Evolutionary conservation across 2,329 filamentous ascomycete species (phyloP), one percentile per base, ranked within the genome.

Genomic region (Ascochyta viciae-villosae): DNA sequence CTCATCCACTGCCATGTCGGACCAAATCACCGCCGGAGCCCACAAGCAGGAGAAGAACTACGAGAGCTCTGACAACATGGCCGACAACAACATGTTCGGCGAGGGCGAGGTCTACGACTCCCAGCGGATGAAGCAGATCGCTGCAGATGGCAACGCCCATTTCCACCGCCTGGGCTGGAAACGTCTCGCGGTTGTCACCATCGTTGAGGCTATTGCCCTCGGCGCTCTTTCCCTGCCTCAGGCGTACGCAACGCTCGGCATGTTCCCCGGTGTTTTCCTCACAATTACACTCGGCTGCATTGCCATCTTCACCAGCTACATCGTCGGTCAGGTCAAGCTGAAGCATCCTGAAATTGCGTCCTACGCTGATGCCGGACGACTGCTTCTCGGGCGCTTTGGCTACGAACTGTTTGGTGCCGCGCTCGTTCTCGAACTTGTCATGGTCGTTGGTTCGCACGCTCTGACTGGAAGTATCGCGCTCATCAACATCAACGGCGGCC

Each of bases 131-230:
- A 60, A 60, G 53, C 57, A 60, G 45, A 60, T 60, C 6, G 57
- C 57, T 31, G 51, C 50, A 45, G 57, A 56, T 49, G 57, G 57
- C 5, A 46, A 57, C 46, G 57, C 57, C 27, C 57, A 60, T 40
- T 60, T 60, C 53, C 57, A 60, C 33, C 57, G 57, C 23, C 40
- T 60, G 52, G 57, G 57, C 34, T 60, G 57, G 57, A 60, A 60
- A 42, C 57, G 57, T 34, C 57, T 60, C n/a, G 57, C 57, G 37
- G 57, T 60, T 26, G 53, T 60, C 45, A 60, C 57, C 31, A 60
- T 60, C 8, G 57, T 60, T n/a, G 57, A 60, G 37, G 57, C 57
- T 6, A 60, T 60, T 15, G 57, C 57, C 6, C 57, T 60, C 49
- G 57, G 57, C 37, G 57, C 57, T 16, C 57, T 60, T 44, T 53